Base-by-base conservation (phyloP, 2,329 filamentous ascomycete genomes). In the Stemphylium beticola region DNA sequence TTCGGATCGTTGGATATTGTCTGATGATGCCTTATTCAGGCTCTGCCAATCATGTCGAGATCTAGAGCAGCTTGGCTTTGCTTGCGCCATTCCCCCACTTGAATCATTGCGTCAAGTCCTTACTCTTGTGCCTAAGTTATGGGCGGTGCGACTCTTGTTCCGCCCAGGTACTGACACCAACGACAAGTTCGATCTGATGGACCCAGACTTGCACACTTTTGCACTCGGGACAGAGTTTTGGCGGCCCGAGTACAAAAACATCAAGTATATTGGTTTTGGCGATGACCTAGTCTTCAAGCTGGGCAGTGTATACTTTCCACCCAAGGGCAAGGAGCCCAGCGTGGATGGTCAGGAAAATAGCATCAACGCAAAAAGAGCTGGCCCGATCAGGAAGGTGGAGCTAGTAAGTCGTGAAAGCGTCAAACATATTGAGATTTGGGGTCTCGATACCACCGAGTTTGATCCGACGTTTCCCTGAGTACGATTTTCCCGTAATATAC, bases 21-120 rank as follows among this genome's bases (percentile, higher is more conserved):
- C 79, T 14, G 74, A 78, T 2, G 68, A 76, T 1, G 75, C 81
- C 4, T 72, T 87, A 8, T 78, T 77, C 29, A 78, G 79, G 7
- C 71, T 87, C 6, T 81, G 84, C 29, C 79, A 81, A 44, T 73
- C 73, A 9, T 85, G 83, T 53, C 83, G 85, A 0, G 79, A 85
- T 48, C 73, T 87, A 12, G 83, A 86, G 56, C 84, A 88, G 61
- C 73, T 88, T 1, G 83, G 79, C 22, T 72, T 86, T 18, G 79
- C 82, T 7, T 75, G 82, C 14, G 74, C 79, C 83, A 83, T 86
- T 79, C 85, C 53, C 71, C 83, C 58, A 75, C 51, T 73, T 15
- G 68, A 73, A 12, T 65, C 66, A 1, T 51, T 78, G 6, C 71
- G 72, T 6, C 56, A 69, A 20, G 64, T 80, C 10, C 55, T 80